Base-by-base conservation (phyloP, 2,329 filamentous ascomycete genomes). In the Claviceps cyperi region DNA sequence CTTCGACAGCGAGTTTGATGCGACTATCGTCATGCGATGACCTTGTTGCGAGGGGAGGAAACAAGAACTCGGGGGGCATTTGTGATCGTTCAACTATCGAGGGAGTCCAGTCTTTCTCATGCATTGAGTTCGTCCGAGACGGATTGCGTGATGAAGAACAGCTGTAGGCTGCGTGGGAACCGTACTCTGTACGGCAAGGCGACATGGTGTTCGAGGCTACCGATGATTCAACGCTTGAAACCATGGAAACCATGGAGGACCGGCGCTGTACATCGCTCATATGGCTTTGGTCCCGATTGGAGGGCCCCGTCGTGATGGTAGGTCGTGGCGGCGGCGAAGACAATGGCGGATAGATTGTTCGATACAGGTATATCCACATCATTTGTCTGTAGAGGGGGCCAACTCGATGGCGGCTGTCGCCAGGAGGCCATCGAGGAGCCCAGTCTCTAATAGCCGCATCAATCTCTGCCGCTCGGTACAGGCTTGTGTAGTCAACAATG, bases 391-490 rank as follows among this genome's bases (percentile, higher is more conserved):
- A 83, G 0, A 83, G 67, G 5, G 78, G 64, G 1, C 71, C 75
- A 1, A 79, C 77, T 1, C 71, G 66, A 47, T 77, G 70, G 17
- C 79, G 73, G 56, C 71, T 75, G 55, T 83, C 79, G 1, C 76
- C 76, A 0, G 66, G 60, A 0, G 76, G 73, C 75, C 77, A 81
- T 7, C 66, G 62, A 2, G 86, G 86, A 22, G 76, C 74, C 89
- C 89, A 95, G 14, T 78, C 75, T 5, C 81, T 76, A 48, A 95
- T 82, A 5, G 77, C 81, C 14, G 76, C 75, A 56, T 94, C 84
- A 58, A 95, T 89, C 48, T 82, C 78, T 5, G 84, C 80, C 0
- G 86, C 87, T 44, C 79, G 77, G 58, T 81, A 83, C 9, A 92
- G 70, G 11, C 81, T 83, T 22, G 77, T 74, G 60, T 88, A 89